phyloP scores from a whole-genome alignment of 371 early-diverging fungal genomes.

The Ordospora colligata region DNA sequence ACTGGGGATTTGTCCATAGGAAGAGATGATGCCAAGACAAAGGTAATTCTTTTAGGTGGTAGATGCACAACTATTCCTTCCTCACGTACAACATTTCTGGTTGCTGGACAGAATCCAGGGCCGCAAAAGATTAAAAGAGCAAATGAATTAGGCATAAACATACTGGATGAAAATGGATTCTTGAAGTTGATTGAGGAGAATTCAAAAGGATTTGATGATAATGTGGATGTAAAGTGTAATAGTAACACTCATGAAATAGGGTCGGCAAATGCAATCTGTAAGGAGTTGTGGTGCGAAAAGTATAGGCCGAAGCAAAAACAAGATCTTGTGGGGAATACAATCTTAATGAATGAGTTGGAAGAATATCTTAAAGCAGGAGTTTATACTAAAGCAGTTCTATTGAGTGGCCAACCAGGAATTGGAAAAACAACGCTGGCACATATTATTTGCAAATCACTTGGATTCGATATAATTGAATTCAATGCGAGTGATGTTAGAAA shows the following conservation, averaged over 20 bases:
- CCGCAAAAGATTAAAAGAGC: slow-evolving; percentile 76
- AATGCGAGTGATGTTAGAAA: slow-evolving; percentile 95
- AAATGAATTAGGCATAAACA: slow-evolving; percentile 65
- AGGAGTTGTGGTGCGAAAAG: slow-evolving; percentile 77
- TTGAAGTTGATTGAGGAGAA: slow-evolving; percentile 65
- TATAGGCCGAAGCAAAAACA: slow-evolving; percentile 71
- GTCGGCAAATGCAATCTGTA: background rate
- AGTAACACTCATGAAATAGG: background rate
- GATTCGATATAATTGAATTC: slow-evolving; percentile 80
- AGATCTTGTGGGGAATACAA: slow-evolving; percentile 84
- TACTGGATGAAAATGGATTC: slow-evolving; percentile 77
- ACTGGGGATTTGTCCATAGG: slow-evolving; percentile 49
- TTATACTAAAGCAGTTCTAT: slow-evolving; percentile 66
- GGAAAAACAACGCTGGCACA: slow-evolving; percentile 95
- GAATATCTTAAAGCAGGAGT: slow-evolving; percentile 66
- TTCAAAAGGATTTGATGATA: background rate
- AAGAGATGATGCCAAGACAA: slow-evolving; percentile 49
- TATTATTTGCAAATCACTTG: slow-evolving; percentile 69
- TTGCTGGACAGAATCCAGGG: slow-evolving; percentile 80
- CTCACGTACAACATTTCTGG: slow-evolving; percentile 76
- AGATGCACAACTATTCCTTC: slow-evolving; percentile 72
- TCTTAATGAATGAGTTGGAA: slow-evolving; percentile 65
- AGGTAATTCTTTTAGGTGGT: slow-evolving; percentile 62
- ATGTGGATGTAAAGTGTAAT: slow-evolving; percentile 27
- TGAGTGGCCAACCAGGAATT: slow-evolving; percentile 93